These are phyloP conservation scores for Pseudoperonospora humuli DNA, from an alignment of 352 stramenopile genomes.

Conservation along the genomic window DNA sequence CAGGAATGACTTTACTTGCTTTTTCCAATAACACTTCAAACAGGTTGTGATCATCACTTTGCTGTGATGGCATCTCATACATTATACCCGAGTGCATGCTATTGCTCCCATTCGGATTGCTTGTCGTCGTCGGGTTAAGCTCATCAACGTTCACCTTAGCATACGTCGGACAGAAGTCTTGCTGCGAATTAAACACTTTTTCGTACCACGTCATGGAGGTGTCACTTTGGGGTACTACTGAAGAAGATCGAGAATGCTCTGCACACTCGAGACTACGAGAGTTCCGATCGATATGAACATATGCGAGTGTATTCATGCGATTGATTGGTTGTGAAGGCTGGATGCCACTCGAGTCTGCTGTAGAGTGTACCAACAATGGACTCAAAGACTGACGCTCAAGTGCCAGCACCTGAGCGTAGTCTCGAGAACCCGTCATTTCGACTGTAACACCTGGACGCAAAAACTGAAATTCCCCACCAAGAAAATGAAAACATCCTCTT, in stretches of 20 bases:
- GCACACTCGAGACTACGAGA: not conserved
- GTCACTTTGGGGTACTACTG: not conserved
- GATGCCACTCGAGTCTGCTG: not conserved
- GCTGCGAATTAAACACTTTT: constrained; percentile 8
- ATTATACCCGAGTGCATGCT: constrained; percentile 2
- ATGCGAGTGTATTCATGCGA: constrained; percentile 3
- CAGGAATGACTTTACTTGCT: constrained; percentile 13
- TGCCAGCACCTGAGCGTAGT: constrained; percentile 27
- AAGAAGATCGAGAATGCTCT: not conserved
- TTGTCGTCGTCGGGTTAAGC: constrained; percentile 5
- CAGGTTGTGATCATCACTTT: not conserved
- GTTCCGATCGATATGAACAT: constrained; percentile 8
- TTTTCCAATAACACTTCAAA: constrained; percentile 16
- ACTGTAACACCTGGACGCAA: constrained; percentile 25
- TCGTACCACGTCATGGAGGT: constrained; percentile 12
- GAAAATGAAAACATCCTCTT: constrained; percentile 25
- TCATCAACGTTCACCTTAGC: constrained; percentile 23
- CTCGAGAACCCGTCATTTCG: constrained; percentile 22
- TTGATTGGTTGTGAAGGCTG: not conserved
- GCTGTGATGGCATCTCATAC: constrained; percentile 3
- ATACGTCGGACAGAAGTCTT: constrained; percentile 2
- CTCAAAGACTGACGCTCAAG: constrained; percentile 7
- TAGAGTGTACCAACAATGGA: not conserved
- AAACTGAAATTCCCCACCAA: constrained; percentile 33
- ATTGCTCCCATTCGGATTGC: constrained; percentile 1